A percentile compares a stretch with the other conserved stretches of the same genome.
Conservation (phyloP, 371 early-diverging fungal genomes). For the Haplosporangium sp. region DNA sequence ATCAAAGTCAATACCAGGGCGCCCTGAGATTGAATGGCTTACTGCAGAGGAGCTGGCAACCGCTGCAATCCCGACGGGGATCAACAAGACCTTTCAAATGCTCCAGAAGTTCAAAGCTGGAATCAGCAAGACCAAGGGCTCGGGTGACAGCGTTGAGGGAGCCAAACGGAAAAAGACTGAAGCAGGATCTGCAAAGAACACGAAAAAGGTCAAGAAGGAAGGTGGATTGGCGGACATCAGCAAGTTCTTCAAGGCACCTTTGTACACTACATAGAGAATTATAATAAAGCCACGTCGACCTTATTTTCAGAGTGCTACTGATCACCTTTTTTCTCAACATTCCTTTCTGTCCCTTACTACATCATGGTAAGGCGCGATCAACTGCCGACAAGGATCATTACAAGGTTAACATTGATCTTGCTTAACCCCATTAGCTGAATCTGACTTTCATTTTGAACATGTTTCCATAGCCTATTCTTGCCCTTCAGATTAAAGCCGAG, state of each 20-base stretch:
- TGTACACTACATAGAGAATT: not conserved
- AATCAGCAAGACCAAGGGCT: slow-evolving; percentile 3
- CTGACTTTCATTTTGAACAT: no score
- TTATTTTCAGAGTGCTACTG: no score
- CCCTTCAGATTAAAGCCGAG: slow-evolving; percentile 79
- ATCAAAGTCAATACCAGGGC: slow-evolving; percentile 5
- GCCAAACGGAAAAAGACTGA: slow-evolving; percentile 14
- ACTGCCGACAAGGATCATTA: no score
- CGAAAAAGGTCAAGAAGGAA: slow-evolving; percentile 35
- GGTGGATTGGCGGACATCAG: slow-evolving; percentile 20
- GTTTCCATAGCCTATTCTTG: slow-evolving; percentile 54
- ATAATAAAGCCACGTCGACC: no score
- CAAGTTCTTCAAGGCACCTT: slow-evolving; percentile 18
- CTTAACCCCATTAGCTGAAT: no score
- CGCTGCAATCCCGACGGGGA: slow-evolving; percentile 75
- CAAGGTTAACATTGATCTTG: no score
- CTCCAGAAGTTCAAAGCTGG: slow-evolving; percentile 56
- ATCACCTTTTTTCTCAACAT: no score
- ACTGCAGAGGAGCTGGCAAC: slow-evolving; percentile 60
- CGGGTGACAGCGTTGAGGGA: not conserved
- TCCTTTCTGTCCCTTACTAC: no score
- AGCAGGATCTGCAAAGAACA: not conserved
- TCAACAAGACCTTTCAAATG: slow-evolving; percentile 72
- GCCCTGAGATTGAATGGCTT: slow-evolving; percentile 61
- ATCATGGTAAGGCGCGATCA: no score